Conservation (phyloP, 352 stramenopile species). For the Phytophthora agathidicida region DNA sequence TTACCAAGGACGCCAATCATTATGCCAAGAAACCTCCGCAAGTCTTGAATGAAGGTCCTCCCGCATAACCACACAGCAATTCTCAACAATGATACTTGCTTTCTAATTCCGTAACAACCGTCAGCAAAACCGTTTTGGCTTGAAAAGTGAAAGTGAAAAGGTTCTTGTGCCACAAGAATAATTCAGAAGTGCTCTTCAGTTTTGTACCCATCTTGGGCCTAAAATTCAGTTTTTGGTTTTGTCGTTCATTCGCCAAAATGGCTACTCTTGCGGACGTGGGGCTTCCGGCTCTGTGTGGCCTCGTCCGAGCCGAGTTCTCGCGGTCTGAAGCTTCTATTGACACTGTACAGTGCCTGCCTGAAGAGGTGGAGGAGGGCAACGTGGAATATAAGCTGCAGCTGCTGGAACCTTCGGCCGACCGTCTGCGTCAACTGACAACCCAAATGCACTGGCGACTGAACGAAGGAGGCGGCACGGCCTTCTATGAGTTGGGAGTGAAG, state of each 20-base stretch:
- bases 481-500: constrained; percentile 90
- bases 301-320: constrained; percentile 32
- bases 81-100: too few relatives aligned
- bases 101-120: too few relatives aligned
- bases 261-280: constrained; percentile 27
- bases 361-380: constrained; percentile 91
- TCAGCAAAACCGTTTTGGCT: too few relatives aligned
- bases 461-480: constrained; percentile 81
- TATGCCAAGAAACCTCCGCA: too few relatives aligned
- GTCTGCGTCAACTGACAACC: constrained; percentile 87
- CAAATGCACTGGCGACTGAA: constrained; percentile 93
- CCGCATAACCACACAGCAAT: too few relatives aligned
- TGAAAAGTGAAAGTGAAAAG: too few relatives aligned
- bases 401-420: constrained; percentile 67
- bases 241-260: constrained; percentile 21
- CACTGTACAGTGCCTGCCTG: constrained; percentile 35
- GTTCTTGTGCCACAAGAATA: too few relatives aligned
- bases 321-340: not conserved
- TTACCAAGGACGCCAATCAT: too few relatives aligned
- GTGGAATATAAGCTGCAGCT: constrained; percentile 93
- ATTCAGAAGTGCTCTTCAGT: too few relatives aligned
- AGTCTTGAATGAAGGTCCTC: too few relatives aligned
- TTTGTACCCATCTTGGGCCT: too few relatives aligned
- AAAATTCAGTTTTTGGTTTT: not conserved
- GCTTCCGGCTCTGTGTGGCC: constrained; percentile 23